A percentile compares a stretch with the other conserved stretches of the same genome.
phyloP scores from a whole-genome alignment of 148 eudicot species.

The Camellia sinensis region DNA sequence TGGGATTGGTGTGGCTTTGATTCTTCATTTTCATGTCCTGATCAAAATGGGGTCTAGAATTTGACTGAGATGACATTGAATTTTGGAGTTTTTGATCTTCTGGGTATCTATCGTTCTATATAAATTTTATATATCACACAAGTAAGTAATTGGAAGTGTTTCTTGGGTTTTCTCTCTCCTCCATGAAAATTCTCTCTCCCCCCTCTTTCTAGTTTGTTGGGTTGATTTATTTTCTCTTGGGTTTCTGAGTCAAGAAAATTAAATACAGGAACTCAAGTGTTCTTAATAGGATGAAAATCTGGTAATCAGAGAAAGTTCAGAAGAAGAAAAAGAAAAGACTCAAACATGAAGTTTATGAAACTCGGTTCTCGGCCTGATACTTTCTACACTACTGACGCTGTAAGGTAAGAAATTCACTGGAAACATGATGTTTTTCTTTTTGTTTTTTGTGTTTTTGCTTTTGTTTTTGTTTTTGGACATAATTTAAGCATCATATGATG shows the following conservation, averaged over 20 bases:
- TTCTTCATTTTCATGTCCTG: constrained; percentile 33
- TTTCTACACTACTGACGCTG: constrained; percentile 71
- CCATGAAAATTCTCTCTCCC: constrained; percentile 2
- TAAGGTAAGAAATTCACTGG: constrained; percentile 49
- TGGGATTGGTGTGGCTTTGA: constrained; percentile 24
- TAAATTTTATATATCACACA: neutral
- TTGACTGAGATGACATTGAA: constrained; percentile 41
- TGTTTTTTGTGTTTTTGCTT: neutral
- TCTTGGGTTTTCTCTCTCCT: constrained; percentile 9
- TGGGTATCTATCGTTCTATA: constrained; percentile 30
- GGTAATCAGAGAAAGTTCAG: neutral
- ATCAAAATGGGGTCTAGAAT: constrained; percentile 33
- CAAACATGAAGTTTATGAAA: constrained; percentile 95
- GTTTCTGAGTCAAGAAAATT: neutral
- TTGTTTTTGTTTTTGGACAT: neutral
- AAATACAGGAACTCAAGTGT: neutral
- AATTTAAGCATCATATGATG: too few relatives aligned
- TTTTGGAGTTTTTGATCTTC: constrained; percentile 23
- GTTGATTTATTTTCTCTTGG: neutral
- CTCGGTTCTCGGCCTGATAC: constrained; percentile 92
- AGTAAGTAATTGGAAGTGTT: neutral
- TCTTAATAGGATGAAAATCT: constrained; percentile 3
- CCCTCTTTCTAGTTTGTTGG: neutral
- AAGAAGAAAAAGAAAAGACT: neutral
- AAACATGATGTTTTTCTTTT: neutral